Base-by-base conservation (phyloP, 768 basidiomycete species). In the Mycena alexandri region DNA sequence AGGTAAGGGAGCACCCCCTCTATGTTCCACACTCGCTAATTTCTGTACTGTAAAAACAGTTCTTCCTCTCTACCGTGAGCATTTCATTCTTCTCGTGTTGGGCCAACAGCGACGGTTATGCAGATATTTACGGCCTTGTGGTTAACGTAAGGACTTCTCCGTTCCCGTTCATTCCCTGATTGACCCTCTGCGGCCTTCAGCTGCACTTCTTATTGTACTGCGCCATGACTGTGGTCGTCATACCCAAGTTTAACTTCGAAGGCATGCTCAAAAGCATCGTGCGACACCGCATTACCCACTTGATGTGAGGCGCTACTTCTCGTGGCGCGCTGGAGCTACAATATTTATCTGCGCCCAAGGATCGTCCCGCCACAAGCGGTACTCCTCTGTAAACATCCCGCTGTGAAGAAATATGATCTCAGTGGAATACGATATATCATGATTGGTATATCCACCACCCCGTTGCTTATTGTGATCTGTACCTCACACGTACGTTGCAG, bases 91-190 rank as follows among this genome's bases (percentile, higher is more conserved):
- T 50, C 43, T 24, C 29, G 5, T 38, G 52, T 42, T 21, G 33
- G 24, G 5, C 61, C 80, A 33, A 52, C n/a, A 12, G 16, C 8
- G 6, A 34, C 29, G 16, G n/a, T 22, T 33, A 33, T 24, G 11
- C 50, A 83, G 90, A 92, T 72, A 90, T 91, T 10, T 92, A 90
- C 74, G 90, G 90, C 17, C 75, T 91, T 24, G 83, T 90, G 21
- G 84, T 89, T 63, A 87, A 85, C 75, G 85, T 89, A 57, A 68
- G 83, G 75, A 22, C 48, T 6, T 44, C 46, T 0, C 16, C 36
- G 21, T 57, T 21, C 34, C 22, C 10, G 10, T 38, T 14, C 4
- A 38, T 52, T 1, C 2, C 33, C 33, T 42, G 22, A 17, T 46
- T 42, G 1, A 16, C 52, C 19, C 43, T 33, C 54, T 47, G 60